phyloP scores from a whole-genome alignment of 306 rosid species.

The Sphenostylis stenocarpa region DNA sequence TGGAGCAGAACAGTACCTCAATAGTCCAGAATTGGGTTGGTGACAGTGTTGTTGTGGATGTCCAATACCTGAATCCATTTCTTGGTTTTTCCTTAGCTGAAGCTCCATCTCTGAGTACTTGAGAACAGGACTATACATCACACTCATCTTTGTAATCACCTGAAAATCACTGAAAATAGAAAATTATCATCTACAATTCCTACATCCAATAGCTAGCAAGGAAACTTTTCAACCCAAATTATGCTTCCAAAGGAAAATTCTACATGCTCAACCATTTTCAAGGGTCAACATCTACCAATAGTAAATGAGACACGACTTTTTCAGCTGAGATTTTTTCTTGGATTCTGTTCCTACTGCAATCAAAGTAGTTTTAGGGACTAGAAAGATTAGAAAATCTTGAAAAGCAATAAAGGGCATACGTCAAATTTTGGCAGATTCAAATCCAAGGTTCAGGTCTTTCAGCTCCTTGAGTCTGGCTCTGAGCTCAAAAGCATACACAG shows the following conservation, averaged over 20 bases:
- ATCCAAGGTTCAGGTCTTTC: conserved; percentile 25
- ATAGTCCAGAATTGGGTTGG: conserved; percentile 47
- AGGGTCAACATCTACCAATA: neutral
- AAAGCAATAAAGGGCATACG: conserved; percentile 19
- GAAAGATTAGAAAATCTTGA: neutral
- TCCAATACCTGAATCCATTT: conserved; percentile 51
- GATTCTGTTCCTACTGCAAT: conserved; percentile 5
- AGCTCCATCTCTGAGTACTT: conserved; percentile 45
- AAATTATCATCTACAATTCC: neutral
- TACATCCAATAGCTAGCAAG: neutral
- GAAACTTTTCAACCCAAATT: neutral
- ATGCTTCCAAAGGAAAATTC: neutral
- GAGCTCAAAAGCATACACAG: conserved; percentile 9
- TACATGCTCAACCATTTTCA: neutral
- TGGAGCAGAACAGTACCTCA: conserved; percentile 65
- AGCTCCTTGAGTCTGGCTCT: conserved; percentile 17
- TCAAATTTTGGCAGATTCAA: conserved; percentile 1
- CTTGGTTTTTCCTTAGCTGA: conserved; percentile 47
- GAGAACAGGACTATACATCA: conserved; percentile 46
- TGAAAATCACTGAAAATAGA: conserved; percentile 5
- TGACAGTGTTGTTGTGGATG: conserved; percentile 38
- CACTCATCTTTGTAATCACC: conserved; percentile 51
- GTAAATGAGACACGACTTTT: neutral
- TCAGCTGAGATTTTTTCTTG: conserved; percentile 25
- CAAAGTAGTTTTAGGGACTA: conserved; percentile 16